These are phyloP conservation scores for Didymella pomorum DNA, from an alignment of 2,329 filamentous ascomycete species.

Conservation along the genomic window DNA sequence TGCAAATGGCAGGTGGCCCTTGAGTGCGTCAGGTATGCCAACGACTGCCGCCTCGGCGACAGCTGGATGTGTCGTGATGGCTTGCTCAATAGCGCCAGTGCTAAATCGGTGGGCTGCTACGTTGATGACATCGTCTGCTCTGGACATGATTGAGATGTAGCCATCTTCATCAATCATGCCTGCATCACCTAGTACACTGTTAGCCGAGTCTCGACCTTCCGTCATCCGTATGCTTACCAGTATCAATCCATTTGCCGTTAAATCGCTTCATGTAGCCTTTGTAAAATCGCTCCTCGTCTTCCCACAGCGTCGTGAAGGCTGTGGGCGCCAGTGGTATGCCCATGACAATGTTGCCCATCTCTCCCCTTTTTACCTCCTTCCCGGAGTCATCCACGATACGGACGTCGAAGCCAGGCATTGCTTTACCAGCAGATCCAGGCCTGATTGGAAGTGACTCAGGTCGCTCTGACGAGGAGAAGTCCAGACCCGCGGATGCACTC, in stretches of 20 bases:
- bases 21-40: slow-evolving; percentile 82
- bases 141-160: slow-evolving; percentile 69
- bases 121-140: slow-evolving; percentile 88
- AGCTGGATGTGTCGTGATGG: slow-evolving; percentile 78
- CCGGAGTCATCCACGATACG: slow-evolving; percentile 83
- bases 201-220: background rate
- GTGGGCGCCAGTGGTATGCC: slow-evolving; percentile 83
- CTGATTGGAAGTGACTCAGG: slow-evolving; percentile 68
- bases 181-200: slow-evolving; percentile 66
- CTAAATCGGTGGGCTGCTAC: slow-evolving; percentile 93
- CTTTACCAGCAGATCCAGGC: slow-evolving; percentile 87
- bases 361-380: slow-evolving; percentile 71
- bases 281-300: slow-evolving; percentile 86
- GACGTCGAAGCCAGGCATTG: slow-evolving; percentile 91
- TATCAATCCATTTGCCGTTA: slow-evolving; percentile 83
- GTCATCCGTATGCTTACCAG: slow-evolving; percentile 53
- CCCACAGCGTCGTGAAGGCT: slow-evolving; percentile 84
- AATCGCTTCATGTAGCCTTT: slow-evolving; percentile 86
- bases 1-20: slow-evolving; percentile 91
- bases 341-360: slow-evolving; percentile 92
- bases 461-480: slow-evolving; percentile 56
- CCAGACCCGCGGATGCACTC: slow-evolving; percentile 67
- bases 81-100: slow-evolving; percentile 92
- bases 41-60: slow-evolving; percentile 88
- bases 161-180: slow-evolving; percentile 82